Percentiles rank a stretch among this genome's conserved stretches.
phyloP scores from a whole-genome alignment of 78 protist genomes.

The Cavenderia fasciculata region DNA sequence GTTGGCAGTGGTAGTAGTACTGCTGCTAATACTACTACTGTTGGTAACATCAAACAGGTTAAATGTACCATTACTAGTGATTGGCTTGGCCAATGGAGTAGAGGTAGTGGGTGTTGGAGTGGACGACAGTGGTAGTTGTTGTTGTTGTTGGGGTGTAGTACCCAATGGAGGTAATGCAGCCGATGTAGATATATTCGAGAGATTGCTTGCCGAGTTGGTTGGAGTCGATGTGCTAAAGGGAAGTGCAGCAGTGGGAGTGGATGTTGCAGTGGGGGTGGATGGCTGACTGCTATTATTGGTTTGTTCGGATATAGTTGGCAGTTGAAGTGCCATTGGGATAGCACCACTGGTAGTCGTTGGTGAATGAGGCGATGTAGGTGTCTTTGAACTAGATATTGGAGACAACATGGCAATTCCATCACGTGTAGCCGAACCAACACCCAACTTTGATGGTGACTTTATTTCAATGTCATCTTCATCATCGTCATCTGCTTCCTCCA shows the following conservation, averaged over 20 bases:
- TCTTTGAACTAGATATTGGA: slow-evolving; percentile 6
- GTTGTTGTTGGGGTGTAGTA: background rate
- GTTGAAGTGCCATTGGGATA: too few relatives aligned
- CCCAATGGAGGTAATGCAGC: too few relatives aligned
- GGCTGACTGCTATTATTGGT: too few relatives aligned
- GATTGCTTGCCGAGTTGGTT: background rate
- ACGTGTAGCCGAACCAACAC: too few relatives aligned
- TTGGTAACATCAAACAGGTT: background rate
- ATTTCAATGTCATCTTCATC: background rate
- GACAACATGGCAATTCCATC: background rate
- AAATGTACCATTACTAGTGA: background rate
- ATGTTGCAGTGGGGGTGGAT: too few relatives aligned
- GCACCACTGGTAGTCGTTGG: too few relatives aligned
- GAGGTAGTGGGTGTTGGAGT: background rate
- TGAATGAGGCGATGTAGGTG: background rate
- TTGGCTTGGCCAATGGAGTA: background rate
- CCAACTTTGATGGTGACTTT: background rate
- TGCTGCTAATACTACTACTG: too few relatives aligned
- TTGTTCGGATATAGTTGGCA: too few relatives aligned
- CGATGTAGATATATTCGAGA: background rate
- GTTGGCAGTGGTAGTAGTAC: slow-evolving; percentile 8
- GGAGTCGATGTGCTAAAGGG: too few relatives aligned
- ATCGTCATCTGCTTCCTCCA: slow-evolving; percentile 16
- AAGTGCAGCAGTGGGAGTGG: too few relatives aligned
- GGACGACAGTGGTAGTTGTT: background rate